A percentile compares a stretch with the other conserved stretches of the same genome.
phyloP scores from a whole-genome alignment of 495 filamentous ascomycete genomes.

The Neurospora tetraspora region DNA sequence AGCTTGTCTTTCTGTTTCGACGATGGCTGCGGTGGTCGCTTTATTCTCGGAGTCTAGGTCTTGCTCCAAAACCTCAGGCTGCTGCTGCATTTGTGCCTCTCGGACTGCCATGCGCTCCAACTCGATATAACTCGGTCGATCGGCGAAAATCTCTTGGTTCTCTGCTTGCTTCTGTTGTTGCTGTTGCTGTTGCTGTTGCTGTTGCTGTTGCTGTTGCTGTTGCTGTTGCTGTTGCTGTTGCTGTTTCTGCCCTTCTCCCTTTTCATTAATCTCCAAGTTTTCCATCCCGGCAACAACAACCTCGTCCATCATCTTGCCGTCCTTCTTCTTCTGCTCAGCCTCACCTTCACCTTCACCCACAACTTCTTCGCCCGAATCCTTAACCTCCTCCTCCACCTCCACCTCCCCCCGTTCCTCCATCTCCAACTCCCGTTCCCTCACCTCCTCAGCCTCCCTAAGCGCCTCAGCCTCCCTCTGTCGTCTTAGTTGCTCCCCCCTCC shows the following conservation, averaged over 20 bases:
- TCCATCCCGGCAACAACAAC: background rate
- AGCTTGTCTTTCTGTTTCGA: background rate
- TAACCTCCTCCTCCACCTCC: background rate
- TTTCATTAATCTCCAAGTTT: background rate
- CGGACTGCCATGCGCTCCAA: constrained; percentile 32
- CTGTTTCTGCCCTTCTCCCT: background rate
- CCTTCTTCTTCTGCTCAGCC: constrained; percentile 3
- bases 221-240: too few relatives aligned
- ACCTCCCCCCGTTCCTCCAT: constrained; percentile 8
- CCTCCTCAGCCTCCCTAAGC: background rate
- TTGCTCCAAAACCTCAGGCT: background rate
- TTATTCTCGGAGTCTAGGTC: background rate
- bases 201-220: background rate
- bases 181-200: background rate
- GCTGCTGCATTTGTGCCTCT: constrained; percentile 5
- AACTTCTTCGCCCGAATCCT: background rate
- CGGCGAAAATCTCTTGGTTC: constrained; percentile 9
- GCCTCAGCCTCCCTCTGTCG: constrained; percentile 7
- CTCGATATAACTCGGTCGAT: constrained; percentile 44
- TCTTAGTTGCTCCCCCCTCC: background rate
- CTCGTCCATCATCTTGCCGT: background rate
- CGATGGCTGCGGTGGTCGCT: background rate
- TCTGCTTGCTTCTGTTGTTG: background rate
- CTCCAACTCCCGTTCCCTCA: constrained; percentile 7
- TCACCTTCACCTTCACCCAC: background rate